phyloP scores from a whole-genome alignment of 805 yeast species.

The fission yeast (Schizosaccharomyces pombe) region DNA sequence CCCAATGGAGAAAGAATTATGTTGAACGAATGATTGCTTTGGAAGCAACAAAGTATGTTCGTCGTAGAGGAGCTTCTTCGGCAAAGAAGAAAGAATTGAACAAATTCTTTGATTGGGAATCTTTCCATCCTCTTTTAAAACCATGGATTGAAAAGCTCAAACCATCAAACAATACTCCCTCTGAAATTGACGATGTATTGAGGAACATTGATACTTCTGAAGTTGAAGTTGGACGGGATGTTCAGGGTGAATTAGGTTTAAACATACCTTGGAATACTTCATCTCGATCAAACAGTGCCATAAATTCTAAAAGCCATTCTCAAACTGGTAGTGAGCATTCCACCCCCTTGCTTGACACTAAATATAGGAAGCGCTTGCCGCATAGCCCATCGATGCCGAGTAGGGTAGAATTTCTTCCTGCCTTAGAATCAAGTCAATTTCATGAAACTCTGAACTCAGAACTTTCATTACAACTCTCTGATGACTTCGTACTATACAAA shows the following conservation, averaged over 20 bases:
- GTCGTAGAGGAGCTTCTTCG: background rate
- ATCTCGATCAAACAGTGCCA: background rate
- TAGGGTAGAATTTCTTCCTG: background rate
- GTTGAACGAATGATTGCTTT: background rate
- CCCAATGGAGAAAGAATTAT: background rate
- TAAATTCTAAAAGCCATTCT: background rate
- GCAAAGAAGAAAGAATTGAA: background rate
- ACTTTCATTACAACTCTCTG: background rate
- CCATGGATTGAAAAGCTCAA: background rate
- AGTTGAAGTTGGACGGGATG: background rate
- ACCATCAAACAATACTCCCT: background rate
- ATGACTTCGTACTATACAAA: background rate
- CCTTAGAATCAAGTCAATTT: background rate
- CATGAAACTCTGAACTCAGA: background rate
- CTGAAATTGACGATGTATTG: background rate
- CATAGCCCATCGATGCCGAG: background rate
- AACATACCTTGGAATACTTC: conserved; percentile 1
- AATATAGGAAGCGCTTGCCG: background rate
- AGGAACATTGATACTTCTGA: background rate
- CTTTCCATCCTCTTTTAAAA: background rate
- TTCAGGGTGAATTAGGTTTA: background rate
- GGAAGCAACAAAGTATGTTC: background rate
- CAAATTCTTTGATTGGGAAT: background rate
- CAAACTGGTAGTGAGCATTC: conserved; percentile 1
- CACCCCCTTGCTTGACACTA: background rate